These are phyloP conservation scores for Tuber brumale DNA, from an alignment of 495 filamentous ascomycete species.

Conservation along the genomic window DNA sequence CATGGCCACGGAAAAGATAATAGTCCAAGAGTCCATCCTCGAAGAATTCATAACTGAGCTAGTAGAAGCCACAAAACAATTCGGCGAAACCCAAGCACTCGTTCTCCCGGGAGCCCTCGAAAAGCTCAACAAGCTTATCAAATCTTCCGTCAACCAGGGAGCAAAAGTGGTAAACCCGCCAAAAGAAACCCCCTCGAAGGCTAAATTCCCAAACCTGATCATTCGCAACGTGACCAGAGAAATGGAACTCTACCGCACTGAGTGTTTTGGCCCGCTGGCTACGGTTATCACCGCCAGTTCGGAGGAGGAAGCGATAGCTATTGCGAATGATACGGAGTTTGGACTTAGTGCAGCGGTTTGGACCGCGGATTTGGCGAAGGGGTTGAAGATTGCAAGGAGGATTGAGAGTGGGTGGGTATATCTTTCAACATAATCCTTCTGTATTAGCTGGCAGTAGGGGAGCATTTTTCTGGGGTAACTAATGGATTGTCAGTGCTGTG, in stretches of 20 bases:
- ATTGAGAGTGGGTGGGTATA: constrained; percentile 60
- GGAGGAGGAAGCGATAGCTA: constrained; percentile 64
- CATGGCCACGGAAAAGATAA: constrained; percentile 83
- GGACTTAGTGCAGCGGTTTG: constrained; percentile 81
- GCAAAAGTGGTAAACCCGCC: constrained; percentile 54
- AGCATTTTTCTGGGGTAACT: background rate
- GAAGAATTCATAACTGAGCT: constrained; percentile 60
- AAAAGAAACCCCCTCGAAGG: constrained; percentile 47
- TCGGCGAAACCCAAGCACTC: constrained; percentile 54
- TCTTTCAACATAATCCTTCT: background rate
- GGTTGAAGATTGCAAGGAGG: constrained; percentile 64
- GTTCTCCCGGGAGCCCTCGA: constrained; percentile 56
- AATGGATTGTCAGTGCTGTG: constrained; percentile 49
- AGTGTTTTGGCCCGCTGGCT: constrained; percentile 78
- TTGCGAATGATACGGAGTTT: constrained; percentile 78
- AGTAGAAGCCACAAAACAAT: constrained; percentile 50
- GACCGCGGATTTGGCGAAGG: constrained; percentile 68
- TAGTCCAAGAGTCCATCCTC: constrained; percentile 66
- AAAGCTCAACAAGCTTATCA: constrained; percentile 62
- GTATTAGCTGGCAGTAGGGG: background rate
- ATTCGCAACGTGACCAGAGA: constrained; percentile 62
- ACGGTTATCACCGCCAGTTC: constrained; percentile 50
- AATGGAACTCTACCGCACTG: constrained; percentile 76
- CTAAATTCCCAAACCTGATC: constrained; percentile 65
- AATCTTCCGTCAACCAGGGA: constrained; percentile 62